These are phyloP conservation scores for Thymus mandschuricus DNA, from an alignment of 257 asterid genomes.

Conservation along the genomic window DNA sequence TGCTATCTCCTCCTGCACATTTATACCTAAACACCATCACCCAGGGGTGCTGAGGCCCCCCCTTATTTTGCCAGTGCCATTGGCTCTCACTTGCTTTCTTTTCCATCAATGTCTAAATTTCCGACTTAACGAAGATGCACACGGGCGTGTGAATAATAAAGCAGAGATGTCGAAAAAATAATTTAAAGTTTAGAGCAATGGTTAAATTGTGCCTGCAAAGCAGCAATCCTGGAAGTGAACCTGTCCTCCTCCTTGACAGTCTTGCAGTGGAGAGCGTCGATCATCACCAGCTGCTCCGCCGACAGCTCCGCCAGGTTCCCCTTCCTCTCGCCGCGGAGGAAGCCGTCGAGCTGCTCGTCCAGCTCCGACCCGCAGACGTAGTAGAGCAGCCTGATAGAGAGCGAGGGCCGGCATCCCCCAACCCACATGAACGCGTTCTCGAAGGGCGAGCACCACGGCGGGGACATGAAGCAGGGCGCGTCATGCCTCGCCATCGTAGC, in stretches of 20 bases:
- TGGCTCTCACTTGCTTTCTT: too few species aligned
- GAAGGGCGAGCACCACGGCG: slow-evolving; percentile 8
- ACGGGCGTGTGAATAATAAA: too few species aligned
- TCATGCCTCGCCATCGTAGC: slow-evolving; percentile 16
- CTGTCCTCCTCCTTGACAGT: not conserved
- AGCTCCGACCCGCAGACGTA: not conserved
- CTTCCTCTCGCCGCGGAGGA: slow-evolving; percentile 8
- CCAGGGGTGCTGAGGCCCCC: too few species aligned
- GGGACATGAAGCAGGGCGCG: not conserved
- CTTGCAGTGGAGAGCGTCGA: not conserved
- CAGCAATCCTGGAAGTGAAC: slow-evolving; percentile 26
- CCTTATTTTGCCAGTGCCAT: not conserved
- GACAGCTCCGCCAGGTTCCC: slow-evolving; percentile 5
- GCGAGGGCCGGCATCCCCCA: slow-evolving; percentile 14
- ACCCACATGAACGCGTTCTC: slow-evolving; percentile 13
- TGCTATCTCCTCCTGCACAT: slow-evolving; percentile 43
- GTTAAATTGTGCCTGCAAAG: not conserved
- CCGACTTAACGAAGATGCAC: too few species aligned
- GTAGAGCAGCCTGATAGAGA: slow-evolving; percentile 12
- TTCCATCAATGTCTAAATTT: too few species aligned
- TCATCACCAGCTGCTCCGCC: not conserved
- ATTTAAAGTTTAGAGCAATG: not conserved
- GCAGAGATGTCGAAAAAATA: too few species aligned
- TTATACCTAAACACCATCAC: not conserved
- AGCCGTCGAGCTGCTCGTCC: not conserved